Conservation (phyloP, 768 basidiomycete species). For the Phylloporus sp. region DNA sequence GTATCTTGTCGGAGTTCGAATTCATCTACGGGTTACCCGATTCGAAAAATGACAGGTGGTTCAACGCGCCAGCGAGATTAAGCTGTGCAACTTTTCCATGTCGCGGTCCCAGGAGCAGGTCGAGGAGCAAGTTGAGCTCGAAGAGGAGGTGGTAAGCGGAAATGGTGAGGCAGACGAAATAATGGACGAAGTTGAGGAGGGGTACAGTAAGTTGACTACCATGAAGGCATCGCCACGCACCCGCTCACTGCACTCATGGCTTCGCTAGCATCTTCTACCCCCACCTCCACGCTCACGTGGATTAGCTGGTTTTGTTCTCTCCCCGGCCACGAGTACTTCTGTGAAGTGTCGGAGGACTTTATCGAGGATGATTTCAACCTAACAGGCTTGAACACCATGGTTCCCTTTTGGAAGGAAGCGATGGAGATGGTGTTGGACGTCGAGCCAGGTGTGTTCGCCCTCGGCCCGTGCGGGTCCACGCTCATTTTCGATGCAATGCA, state of each 20-base stretch:
- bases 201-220: constrained; percentile 76
- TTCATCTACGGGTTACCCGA: constrained; percentile 21
- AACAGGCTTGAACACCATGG: constrained; percentile 91
- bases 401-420: constrained; percentile 99
- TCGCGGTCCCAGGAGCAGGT: constrained; percentile 39
- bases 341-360: constrained; percentile 97
- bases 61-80: constrained; percentile 21
- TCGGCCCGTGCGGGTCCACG: constrained; percentile 8
- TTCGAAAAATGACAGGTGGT: constrained; percentile 18
- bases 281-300: constrained; percentile 90
- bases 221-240: constrained; percentile 2
- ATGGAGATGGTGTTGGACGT: constrained; percentile 99
- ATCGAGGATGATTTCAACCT: constrained; percentile 99
- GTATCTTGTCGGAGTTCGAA: constrained; percentile 34
- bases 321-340: constrained; percentile 96
- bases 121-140: constrained; percentile 46
- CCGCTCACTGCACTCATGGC: constrained; percentile 18
- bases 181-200: constrained; percentile 67
- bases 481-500: constrained; percentile 25
- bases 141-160: constrained; percentile 58
- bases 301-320: constrained; percentile 95
- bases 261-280: constrained; percentile 73
- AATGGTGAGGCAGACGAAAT: constrained; percentile 65
- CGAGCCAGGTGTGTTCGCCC: constrained; percentile 75
- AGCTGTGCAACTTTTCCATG: constrained; percentile 29